Percentiles rank a stretch among this genome's conserved stretches.
These are phyloP conservation scores for Hericium alpestre DNA, from an alignment of 768 basidiomycete genomes.

Conservation along the genomic window DNA sequence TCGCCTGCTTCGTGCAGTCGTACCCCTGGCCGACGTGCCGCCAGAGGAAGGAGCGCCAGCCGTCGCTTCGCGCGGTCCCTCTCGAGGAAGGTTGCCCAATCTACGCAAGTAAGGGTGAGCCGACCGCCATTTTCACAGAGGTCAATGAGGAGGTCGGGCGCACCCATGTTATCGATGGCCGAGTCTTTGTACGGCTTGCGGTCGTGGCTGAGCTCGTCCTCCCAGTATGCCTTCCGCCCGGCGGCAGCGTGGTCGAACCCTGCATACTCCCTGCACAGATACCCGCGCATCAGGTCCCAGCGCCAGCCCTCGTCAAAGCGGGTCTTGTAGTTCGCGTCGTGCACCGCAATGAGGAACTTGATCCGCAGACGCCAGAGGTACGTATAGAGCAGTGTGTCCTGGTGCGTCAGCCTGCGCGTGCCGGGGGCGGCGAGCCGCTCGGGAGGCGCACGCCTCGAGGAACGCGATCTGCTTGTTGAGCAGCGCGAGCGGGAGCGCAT, in stretches of 20 bases:
- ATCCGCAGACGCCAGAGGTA: slow-evolving; percentile 6
- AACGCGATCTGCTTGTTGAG: slow-evolving; percentile 7
- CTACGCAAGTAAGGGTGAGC: background rate
- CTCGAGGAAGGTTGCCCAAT: slow-evolving; percentile 1
- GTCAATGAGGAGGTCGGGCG: background rate
- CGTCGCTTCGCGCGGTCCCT: background rate
- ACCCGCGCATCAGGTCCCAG: slow-evolving; percentile 1
- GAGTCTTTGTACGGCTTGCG: slow-evolving; percentile 2
- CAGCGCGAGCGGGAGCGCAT: slow-evolving; percentile 8
- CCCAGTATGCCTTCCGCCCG: slow-evolving; percentile 1
- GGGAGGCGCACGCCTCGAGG: slow-evolving; percentile 4
- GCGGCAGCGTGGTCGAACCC: background rate
- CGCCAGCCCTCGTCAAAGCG: slow-evolving; percentile 1
- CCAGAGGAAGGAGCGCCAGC: slow-evolving; percentile 6
- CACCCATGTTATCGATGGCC: slow-evolving; percentile 6
- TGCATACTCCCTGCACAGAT: slow-evolving; percentile 3
- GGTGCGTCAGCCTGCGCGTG: background rate
- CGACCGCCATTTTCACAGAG: background rate
- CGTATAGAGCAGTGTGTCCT: background rate
- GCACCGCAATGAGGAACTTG: slow-evolving; percentile 2
- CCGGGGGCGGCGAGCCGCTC: background rate
- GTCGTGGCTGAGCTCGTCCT: background rate
- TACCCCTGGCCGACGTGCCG: slow-evolving; percentile 7
- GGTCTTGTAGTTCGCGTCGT: slow-evolving; percentile 5
- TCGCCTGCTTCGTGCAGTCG: background rate